Base-by-base conservation (phyloP, 495 filamentous ascomycete species). In the Stereocaulon alpinum region DNA sequence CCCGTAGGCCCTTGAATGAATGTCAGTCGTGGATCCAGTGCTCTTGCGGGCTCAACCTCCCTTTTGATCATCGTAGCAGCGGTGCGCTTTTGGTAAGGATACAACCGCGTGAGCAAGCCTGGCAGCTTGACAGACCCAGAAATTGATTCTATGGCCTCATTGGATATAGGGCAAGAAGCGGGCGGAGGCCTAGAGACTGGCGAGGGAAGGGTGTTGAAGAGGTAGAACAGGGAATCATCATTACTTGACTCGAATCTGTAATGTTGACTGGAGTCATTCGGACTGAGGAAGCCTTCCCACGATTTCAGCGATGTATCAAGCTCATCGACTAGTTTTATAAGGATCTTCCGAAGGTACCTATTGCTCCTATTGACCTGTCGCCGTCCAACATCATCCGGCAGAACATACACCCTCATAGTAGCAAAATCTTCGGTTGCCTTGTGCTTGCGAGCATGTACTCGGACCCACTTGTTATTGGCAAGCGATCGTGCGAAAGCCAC, bases 1-100 rank as follows among this genome's bases (percentile, higher is more conserved):
- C 86, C 87, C 11, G 71, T 71, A 34, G 88, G 89, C 48, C 85
- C 81, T 4, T 66, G 60, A 22, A 76, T 72, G 2, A 69, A 61
- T 53, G 80, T 76, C 6, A 95, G 72, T 6, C 91, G 81, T 11
- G 91, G 88, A 73, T 96, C 91, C 15, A 88, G 70, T 47, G 82
- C 76, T 52, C 77, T 76, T 12, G 74, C 72, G 5, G 87, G 82
- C 30, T 84, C 77, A 11, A 77, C 70, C 69, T 97, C 92, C 50
- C 86, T 82, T 64, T 95, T 87, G 24, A 95, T 70, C 91, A 97
- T 96, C 37, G 84, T 67, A 9, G 89, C 89, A 12, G 87, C 89
- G 0, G 89, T 91, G 48, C 86, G 81, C 54, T 86, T 78, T 72
- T 97, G 92, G 66, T 94, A 93, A 0, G 79, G 74, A 69, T 91